phyloP scores from a whole-genome alignment of 1,139 yeast species.

The Candida mesenterica region DNA sequence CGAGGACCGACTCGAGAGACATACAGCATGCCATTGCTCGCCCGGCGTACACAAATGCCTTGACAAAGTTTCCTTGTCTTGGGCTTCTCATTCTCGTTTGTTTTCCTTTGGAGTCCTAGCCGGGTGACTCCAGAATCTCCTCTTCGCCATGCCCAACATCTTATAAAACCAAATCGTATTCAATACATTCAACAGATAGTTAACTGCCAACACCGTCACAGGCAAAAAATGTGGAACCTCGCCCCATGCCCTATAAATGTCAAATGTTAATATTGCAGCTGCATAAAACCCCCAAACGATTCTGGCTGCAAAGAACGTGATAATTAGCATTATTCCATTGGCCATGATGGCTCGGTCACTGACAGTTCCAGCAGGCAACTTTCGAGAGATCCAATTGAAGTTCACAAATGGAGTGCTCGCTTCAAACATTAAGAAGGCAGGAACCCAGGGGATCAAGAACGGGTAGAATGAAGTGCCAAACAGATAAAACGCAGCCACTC shows the following conservation, averaged over 20 bases:
- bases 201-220: constrained; percentile 54
- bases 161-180: constrained; percentile 80
- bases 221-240: constrained; percentile 32
- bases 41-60: no score
- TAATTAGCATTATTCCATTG: constrained; percentile 70
- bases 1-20: no score
- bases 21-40: no score
- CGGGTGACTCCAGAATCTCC: no score
- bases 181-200: constrained; percentile 62
- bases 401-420: constrained; percentile 91
- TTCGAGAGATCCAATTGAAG: constrained; percentile 84
- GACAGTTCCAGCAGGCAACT: constrained; percentile 62
- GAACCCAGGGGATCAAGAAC: constrained; percentile 70
- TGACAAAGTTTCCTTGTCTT: no score
- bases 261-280: constrained; percentile 50
- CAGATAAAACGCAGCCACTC: constrained; percentile 75
- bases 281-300: constrained; percentile 89
- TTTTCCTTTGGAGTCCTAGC: no score
- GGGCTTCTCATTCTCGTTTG: no score
- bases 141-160: constrained; percentile 73
- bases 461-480: constrained; percentile 55
- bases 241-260: constrained; percentile 44
- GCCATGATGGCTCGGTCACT: constrained; percentile 51
- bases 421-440: constrained; percentile 83
- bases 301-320: constrained; percentile 72